Conservation (phyloP, 2,329 filamentous ascomycete genomes). For the Trichoderma endophyticum region DNA sequence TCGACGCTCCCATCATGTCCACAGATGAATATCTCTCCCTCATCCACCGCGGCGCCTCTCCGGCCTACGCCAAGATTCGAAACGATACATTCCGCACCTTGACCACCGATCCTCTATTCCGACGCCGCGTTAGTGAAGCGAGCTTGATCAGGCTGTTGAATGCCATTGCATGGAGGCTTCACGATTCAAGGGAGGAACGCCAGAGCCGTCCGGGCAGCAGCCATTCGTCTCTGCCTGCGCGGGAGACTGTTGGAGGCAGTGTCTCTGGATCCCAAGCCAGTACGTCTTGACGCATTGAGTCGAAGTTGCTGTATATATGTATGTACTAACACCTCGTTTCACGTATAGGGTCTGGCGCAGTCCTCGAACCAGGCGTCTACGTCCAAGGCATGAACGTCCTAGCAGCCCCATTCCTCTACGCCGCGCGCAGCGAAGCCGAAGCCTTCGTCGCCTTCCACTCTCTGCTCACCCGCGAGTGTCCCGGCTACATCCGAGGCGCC, state of each 20-base stretch:
- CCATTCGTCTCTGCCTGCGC: slow-evolving; percentile 33
- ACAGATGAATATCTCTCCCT: slow-evolving; percentile 88
- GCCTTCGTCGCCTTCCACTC: slow-evolving; percentile 89
- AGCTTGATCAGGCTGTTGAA: slow-evolving; percentile 92
- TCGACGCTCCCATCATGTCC: slow-evolving; percentile 78
- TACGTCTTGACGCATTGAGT: slow-evolving; percentile 26
- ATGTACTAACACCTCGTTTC: slow-evolving; percentile 24
- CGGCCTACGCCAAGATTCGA: slow-evolving; percentile 94
- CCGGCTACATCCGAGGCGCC: slow-evolving; percentile 88
- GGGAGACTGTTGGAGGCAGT: slow-evolving; percentile 33
- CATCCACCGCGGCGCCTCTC: slow-evolving; percentile 88
- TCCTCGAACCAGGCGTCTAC: slow-evolving; percentile 74
- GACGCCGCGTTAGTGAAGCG: slow-evolving; percentile 90
- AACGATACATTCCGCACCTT: slow-evolving; percentile 98
- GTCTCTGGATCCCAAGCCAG: slow-evolving; percentile 39
- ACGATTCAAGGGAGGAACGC: slow-evolving; percentile 65
- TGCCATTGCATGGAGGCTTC: slow-evolving; percentile 88
- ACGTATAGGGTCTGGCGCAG: slow-evolving; percentile 56
- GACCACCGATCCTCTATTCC: slow-evolving; percentile 95
- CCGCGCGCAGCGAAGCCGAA: slow-evolving; percentile 88
- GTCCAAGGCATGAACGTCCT: slow-evolving; percentile 99
- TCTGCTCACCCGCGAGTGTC: slow-evolving; percentile 82
- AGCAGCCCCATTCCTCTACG: slow-evolving; percentile 92
- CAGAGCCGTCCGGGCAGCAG: slow-evolving; percentile 40
- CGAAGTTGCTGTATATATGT: too few species aligned